Base-by-base conservation (phyloP, 108 stramenopile genomes). In the Heterococcus sp. region DNA sequence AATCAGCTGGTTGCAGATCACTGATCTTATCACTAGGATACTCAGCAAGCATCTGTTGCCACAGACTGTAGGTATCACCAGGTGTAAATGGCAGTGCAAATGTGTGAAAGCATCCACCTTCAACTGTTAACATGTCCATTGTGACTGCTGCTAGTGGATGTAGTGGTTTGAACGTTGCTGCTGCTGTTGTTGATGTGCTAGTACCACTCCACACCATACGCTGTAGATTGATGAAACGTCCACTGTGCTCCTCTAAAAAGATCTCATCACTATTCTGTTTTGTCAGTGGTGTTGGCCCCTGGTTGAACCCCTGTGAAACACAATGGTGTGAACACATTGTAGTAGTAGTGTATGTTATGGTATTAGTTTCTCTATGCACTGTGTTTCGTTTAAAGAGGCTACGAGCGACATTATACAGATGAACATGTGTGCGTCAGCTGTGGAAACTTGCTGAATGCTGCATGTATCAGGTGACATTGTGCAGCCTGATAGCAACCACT, bases 151-250 rank as follows among this genome's bases (percentile, higher is more conserved):
- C 94, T 63, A 93, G 91, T 30, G 97, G 97, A 71, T 98, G 97
- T 29, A 98, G 92, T 75, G 92, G 93, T 46, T 91, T 82, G 65
- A 87, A 83, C 75, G 71, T 5, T 37, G 36, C 73, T n/a, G 11
- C 78, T 8, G 8, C 46, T n/a, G n/a, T n/a, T n/a, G n/a, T n/a
- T n/a, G n/a, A n/a, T n/a, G n/a, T n/a, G 1, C 68, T 68, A 38
- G 75, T 69, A 21, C 76, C 83, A 14, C 39, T 84, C 91, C 76
- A 95, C 70, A 99, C 92, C 82, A 94, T 96, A 35, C 96, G 93
- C 87, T 99, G 98, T 66, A 99, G 85, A 82, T 99, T 99, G 86
- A 99, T 97, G 85, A 99, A 99, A 35, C 97, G 91, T 33, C 93
- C 92, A 69, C 83, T 91, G 46, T 58, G 46, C 46, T 58, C 46